Base-by-base conservation (phyloP, 495 filamentous ascomycete species). In the Aspergillus asperescens region DNA sequence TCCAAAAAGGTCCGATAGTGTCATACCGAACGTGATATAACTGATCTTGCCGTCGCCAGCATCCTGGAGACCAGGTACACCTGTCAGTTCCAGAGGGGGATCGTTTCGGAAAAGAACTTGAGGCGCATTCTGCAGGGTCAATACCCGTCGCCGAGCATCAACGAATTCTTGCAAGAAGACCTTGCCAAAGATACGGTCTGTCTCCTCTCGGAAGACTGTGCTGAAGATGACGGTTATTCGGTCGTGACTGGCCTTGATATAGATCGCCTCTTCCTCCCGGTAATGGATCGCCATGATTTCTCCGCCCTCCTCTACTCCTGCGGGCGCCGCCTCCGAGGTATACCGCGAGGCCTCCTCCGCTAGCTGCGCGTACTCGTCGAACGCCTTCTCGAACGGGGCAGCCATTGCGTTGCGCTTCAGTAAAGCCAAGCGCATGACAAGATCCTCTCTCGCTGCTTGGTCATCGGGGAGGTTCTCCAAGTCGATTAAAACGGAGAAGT, bases 181-280 rank as follows among this genome's bases (percentile, higher is more conserved):
- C 75, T 96, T 96, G 59, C 92, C 93, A 62, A 93, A 98, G 52
- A 98, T 87, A 27, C 93, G 75, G 68, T 98, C 93, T 48, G 93
- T 98, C 74, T 98, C 93, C 66, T 98, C 94, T 31, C 92, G 72
- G 78, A 98, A 98, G 44, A 97, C 83, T 28, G 93, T 98, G 70
- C 90, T 95, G 81, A 98, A 98, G 64, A 98, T 97, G 62, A 98
- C 91, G 0, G 93, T 98, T 32, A 98, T 94, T 48, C 93, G 85
- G 65, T 98, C 93, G 66, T 90, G 86, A 67, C 87, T 94, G 27
- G 93, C 92, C 70, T 97, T 96, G 76, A 98, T 89, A 69, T 95
- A 98, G 64, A 98, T 96, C n/a, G 93, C 93, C 66, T 98, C 93
- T 74, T 97, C 93, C 57, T 98, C 94, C 15, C 93, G 85, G 73